These are phyloP conservation scores for Phragmites australis DNA, from an alignment of 176 grass and related monocot species.

Conservation along the genomic window DNA sequence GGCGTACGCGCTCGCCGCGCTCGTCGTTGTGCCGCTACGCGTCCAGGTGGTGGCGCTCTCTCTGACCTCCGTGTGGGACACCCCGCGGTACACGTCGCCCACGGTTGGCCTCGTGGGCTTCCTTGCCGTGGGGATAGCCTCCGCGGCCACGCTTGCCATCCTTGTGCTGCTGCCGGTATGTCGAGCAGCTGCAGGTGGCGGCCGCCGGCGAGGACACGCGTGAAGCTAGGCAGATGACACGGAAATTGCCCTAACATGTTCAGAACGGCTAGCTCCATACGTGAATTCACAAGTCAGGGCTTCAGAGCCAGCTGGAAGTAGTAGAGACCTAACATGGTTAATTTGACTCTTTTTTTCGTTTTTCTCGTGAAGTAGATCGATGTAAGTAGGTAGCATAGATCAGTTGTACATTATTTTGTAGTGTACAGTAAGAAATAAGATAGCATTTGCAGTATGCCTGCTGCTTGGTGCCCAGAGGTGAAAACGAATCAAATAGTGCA, in stretches of 20 bases:
- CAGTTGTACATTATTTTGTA: neutral
- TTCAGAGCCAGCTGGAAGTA: too few species aligned
- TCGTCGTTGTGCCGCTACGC: slow-evolving; percentile 29
- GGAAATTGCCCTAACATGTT: neutral
- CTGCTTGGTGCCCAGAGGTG: too few species aligned
- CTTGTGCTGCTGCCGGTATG: slow-evolving; percentile 43
- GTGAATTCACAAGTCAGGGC: neutral
- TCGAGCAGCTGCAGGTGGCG: neutral
- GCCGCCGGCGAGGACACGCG: neutral
- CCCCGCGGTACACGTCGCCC: slow-evolving; percentile 16
- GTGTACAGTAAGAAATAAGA: too few species aligned
- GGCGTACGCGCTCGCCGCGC: slow-evolving; percentile 35
- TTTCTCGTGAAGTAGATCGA: neutral
- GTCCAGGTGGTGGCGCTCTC: slow-evolving; percentile 44
- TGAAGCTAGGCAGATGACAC: slow-evolving; percentile 2
- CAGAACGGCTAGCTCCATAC: neutral
- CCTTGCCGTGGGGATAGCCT: slow-evolving; percentile 6
- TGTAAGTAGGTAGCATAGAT: neutral
- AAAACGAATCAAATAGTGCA: too few species aligned
- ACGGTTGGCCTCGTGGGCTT: slow-evolving; percentile 14
- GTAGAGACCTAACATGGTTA: neutral
- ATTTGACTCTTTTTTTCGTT: neutral
- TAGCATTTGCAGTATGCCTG: too few species aligned
- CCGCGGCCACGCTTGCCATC: slow-evolving; percentile 19
- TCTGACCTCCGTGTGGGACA: slow-evolving; percentile 33